These are phyloP conservation scores for Talaromyces sp. DNA, from an alignment of 2,329 filamentous ascomycete genomes.

Conservation along the genomic window DNA sequence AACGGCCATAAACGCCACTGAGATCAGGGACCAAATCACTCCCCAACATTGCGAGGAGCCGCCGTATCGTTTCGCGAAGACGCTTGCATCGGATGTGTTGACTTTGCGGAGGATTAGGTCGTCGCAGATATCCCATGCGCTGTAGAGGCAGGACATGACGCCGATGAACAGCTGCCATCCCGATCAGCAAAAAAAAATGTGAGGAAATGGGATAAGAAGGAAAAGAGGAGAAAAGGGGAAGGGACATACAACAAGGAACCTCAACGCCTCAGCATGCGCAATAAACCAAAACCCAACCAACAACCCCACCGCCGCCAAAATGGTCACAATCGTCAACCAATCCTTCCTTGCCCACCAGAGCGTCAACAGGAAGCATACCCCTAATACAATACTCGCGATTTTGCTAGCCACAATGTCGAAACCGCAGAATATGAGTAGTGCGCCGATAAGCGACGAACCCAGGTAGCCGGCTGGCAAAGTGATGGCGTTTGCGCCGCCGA, in stretches of 20 bases:
- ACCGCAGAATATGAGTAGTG: conserved; percentile 73
- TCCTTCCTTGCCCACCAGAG: conserved; percentile 79
- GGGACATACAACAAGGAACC: conserved; percentile 64
- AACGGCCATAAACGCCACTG: conserved; percentile 67
- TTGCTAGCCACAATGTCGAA: conserved; percentile 81
- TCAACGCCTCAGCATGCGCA: conserved; percentile 68
- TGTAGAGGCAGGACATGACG: conserved; percentile 78
- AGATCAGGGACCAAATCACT: conserved; percentile 73
- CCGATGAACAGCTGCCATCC: conserved; percentile 66
- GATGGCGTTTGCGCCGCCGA: conserved; percentile 66
- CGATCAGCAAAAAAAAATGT: conserved; percentile 21
- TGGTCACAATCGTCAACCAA: conserved; percentile 72
- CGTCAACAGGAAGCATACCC: conserved; percentile 72
- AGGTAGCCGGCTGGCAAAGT: conserved; percentile 77
- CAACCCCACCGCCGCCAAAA: conserved; percentile 68
- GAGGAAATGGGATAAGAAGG: not conserved
- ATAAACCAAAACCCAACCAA: conserved; percentile 79
- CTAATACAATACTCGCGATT: conserved; percentile 70
- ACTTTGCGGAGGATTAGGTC: conserved; percentile 78
- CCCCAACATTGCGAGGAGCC: conserved; percentile 81
- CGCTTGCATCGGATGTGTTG: conserved; percentile 74
- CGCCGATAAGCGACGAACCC: conserved; percentile 73
- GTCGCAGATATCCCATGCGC: conserved; percentile 82
- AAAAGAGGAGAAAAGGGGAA: not conserved
- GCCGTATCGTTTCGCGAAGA: conserved; percentile 75